Conservation (phyloP, 805 yeast species). For the Spathaspora passalidarum region DNA sequence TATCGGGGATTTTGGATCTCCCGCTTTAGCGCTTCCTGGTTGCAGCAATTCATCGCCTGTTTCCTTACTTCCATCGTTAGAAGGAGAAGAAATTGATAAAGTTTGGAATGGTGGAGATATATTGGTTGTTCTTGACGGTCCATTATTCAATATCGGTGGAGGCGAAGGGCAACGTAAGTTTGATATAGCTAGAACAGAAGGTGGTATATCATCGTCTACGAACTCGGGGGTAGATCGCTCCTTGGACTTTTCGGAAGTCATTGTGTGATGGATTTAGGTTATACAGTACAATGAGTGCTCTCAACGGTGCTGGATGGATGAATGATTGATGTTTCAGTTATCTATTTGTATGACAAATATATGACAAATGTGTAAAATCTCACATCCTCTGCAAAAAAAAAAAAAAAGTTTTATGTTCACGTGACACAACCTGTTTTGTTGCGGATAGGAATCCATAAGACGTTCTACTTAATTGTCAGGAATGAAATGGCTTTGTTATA, state of each 20-base stretch:
- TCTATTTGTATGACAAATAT: no score
- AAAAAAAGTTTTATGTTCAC: no score
- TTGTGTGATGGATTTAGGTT: background rate
- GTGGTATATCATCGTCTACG: constrained; percentile 25
- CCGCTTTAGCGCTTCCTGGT: background rate
- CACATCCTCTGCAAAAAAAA: no score
- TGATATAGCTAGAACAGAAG: constrained; percentile 56
- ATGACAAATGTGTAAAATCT: no score
- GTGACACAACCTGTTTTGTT: no score
- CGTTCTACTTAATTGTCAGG: no score
- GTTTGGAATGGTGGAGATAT: constrained; percentile 8
- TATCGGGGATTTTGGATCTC: background rate
- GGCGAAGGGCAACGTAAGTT: constrained; percentile 67
- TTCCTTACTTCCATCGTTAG: background rate
- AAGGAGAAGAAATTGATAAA: background rate
- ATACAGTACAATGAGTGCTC: no score
- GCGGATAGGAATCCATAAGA: no score
- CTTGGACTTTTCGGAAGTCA: constrained; percentile 1
- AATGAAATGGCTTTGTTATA: no score
- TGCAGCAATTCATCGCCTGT: background rate
- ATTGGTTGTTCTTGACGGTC: constrained; percentile 4
- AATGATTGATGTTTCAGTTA: no score
- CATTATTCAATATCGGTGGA: constrained; percentile 55
- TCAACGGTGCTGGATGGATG: no score
- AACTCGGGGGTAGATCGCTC: background rate